Conservation (phyloP, 768 basidiomycete genomes). For the Tylopilus felleus region DNA sequence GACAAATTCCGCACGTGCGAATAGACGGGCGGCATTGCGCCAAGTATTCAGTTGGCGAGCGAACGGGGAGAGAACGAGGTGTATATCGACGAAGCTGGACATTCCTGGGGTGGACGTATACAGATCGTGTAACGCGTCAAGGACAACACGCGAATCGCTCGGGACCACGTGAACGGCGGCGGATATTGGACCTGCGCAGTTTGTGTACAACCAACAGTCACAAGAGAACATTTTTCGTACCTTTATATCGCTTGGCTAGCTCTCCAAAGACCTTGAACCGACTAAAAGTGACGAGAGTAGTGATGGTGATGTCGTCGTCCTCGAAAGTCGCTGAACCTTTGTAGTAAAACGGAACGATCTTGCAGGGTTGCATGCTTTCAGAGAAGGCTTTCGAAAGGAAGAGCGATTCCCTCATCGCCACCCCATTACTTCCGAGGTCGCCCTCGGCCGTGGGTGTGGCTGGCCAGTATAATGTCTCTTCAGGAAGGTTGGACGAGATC, state of each 20-base stretch:
- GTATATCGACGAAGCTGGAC: conserved; percentile 73
- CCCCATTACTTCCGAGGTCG: neutral
- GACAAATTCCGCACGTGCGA: conserved; percentile 78
- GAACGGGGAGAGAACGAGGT: conserved; percentile 78
- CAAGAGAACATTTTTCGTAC: conserved; percentile 39
- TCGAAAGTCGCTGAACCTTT: conserved; percentile 56
- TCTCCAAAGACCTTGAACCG: conserved; percentile 69
- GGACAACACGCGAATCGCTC: conserved; percentile 40
- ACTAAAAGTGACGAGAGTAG: conserved; percentile 79
- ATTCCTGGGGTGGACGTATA: conserved; percentile 67
- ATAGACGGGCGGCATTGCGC: conserved; percentile 82
- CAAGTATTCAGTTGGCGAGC: conserved; percentile 88
- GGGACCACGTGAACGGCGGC: conserved; percentile 72
- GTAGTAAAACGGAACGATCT: conserved; percentile 80
- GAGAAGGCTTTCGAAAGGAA: conserved; percentile 71
- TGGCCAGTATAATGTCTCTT: conserved; percentile 25
- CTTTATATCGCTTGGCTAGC: conserved; percentile 75
- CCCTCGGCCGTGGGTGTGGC: neutral
- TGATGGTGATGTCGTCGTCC: conserved; percentile 73
- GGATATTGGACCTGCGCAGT: conserved; percentile 73
- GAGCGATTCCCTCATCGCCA: conserved; percentile 44
- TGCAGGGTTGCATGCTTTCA: conserved; percentile 65
- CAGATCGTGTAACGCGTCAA: conserved; percentile 62
- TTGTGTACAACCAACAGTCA: neutral
- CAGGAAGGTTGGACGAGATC: conserved; percentile 3